Evolutionary conservation across 2,329 filamentous ascomycete species (phyloP), one percentile per base, ranked within the genome.

Genomic region (Aureobasidium sp.): DNA sequence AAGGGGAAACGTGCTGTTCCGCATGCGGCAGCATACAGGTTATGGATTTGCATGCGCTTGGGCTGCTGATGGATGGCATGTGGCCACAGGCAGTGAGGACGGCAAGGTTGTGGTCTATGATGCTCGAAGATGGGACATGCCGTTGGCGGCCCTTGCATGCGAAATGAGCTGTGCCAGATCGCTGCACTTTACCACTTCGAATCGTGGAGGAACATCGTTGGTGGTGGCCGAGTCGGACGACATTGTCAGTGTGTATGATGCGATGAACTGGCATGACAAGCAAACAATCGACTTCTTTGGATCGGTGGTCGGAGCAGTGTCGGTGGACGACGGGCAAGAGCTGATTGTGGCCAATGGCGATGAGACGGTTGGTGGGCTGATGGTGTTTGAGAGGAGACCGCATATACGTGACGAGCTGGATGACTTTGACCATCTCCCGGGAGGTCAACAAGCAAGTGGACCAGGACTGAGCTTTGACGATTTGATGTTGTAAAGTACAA

Each of bases 51-150:
- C 88, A 1, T 90, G 87, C 67, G 88, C 87, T 65, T 93, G 89
- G 89, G 86, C 88, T 19, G 84, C 87, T 57, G 86, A 92, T 69
- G 88, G 88, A 33, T 84, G 85, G 75, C 86, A 85, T 13, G 80
- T 92, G 21, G 89, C 89, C 13, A 92, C 89, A 0, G 88, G 85
- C 23, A 87, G 86, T 63, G 88, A 93, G 71, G 89, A 93, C 71
- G 86, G 81, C 69, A 81, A 79, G 29, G 79, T 92, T 65, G 84
- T 85, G 64, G 83, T 93, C 51, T 92, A 87, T 84, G 89, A 93
- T 69, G 86, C 88, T 8, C 81, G 89, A 9, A 84, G 81, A 58
- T 89, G 87, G 85, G 78, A 74, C 46, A 74, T 79, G 59, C 79
- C 79, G 9, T 74, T 79, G 4, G 76, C 77, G 19, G 81, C 80